These are phyloP conservation scores for Saturnispora besseyi DNA, from an alignment of 805 yeast species.

Conservation along the genomic window DNA sequence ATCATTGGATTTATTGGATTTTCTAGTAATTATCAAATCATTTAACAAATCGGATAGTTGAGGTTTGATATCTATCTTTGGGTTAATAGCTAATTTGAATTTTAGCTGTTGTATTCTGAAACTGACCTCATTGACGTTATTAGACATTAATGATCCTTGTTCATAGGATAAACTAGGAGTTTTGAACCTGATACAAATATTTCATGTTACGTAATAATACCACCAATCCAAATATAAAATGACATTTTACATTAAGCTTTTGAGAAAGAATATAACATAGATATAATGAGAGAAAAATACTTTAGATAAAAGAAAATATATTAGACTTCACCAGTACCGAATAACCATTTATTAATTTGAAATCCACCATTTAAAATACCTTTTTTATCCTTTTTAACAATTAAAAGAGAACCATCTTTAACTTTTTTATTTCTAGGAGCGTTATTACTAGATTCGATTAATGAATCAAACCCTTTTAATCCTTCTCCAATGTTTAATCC, in stretches of 20 bases:
- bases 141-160: neutral
- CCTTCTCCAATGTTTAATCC: conserved; percentile 13
- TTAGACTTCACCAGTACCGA: conserved; percentile 13
- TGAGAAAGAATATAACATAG: neutral
- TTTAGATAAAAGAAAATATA: neutral
- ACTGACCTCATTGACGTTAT: neutral
- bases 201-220: neutral
- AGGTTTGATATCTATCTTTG: neutral
- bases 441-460: neutral
- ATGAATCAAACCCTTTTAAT: conserved; percentile 7
- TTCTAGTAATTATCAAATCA: neutral
- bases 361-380: conserved; percentile 5
- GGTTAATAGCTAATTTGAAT: neutral
- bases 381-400: conserved; percentile 3
- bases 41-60: neutral
- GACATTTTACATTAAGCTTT: neutral
- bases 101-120: neutral
- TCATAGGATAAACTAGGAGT: neutral
- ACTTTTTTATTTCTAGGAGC: neutral
- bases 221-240: neutral
- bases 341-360: conserved; percentile 7
- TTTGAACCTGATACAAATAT: neutral
- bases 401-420: conserved; percentile 10
- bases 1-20: neutral
- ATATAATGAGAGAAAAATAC: neutral